Conservation (phyloP, 768 basidiomycete species). For the Mycena amicta region DNA sequence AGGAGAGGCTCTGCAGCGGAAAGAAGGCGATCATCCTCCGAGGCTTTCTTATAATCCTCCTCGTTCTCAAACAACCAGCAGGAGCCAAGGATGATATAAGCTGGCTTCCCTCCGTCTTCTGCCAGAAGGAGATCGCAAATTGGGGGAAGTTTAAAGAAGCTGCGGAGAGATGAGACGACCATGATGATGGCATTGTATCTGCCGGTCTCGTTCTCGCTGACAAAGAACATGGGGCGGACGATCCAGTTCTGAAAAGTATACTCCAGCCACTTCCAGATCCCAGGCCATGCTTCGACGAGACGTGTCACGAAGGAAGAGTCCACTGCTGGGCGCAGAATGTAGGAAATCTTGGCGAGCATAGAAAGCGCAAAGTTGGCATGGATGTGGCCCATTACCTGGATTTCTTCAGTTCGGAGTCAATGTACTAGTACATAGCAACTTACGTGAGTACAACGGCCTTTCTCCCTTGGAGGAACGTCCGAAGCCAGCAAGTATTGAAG, state of each 20-base stretch:
- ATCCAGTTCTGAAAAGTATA: slow-evolving; percentile 21
- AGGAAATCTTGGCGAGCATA: slow-evolving; percentile 13
- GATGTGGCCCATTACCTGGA: slow-evolving; percentile 14
- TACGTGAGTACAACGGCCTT: slow-evolving; percentile 11
- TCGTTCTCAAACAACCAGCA: slow-evolving; percentile 22
- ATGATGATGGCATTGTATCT: slow-evolving; percentile 12
- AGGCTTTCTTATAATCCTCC: slow-evolving; percentile 15
- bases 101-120: slow-evolving; percentile 1
- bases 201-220: neutral
- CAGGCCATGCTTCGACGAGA: slow-evolving; percentile 18
- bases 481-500: slow-evolving; percentile 15
- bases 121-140: slow-evolving; percentile 15
- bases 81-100: slow-evolving; percentile 17
- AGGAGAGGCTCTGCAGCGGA: slow-evolving; percentile 21
- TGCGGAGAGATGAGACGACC: slow-evolving; percentile 17
- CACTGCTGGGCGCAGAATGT: slow-evolving; percentile 9
- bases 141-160: slow-evolving; percentile 19
- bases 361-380: slow-evolving; percentile 17
- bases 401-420: neutral
- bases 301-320: slow-evolving; percentile 13
- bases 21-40: neutral
- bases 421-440: neutral
- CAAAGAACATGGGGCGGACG: slow-evolving; percentile 7
- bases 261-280: slow-evolving; percentile 17
- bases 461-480: slow-evolving; percentile 15